Evolutionary conservation across 2,329 filamentous ascomycete genomes (phyloP).

Genomic region (Aspergillus luchuensis): DNA sequence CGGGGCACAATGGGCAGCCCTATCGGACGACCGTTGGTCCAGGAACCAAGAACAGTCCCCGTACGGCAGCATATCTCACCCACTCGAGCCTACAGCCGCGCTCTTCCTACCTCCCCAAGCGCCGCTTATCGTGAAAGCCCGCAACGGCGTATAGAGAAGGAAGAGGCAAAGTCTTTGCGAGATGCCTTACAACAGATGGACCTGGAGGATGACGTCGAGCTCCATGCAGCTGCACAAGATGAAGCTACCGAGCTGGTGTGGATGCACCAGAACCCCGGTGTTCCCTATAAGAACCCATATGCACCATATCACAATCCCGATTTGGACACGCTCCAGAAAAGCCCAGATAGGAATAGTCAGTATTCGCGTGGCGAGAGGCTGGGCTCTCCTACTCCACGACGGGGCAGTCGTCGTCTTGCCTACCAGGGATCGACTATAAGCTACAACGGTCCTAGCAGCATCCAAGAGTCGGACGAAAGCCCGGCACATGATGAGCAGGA

Average conservation of each 20-base stretch:
- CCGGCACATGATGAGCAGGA: conserved; percentile 4
- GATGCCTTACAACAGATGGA: conserved; percentile 62
- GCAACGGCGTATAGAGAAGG: conserved; percentile 58
- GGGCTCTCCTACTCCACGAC: conserved; percentile 15
- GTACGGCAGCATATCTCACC: conserved; percentile 42
- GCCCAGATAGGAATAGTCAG: conserved; percentile 46
- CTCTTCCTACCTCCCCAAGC: conserved; percentile 38
- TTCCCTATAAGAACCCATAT: conserved; percentile 52
- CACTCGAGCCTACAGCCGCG: conserved; percentile 34
- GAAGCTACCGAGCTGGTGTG: conserved; percentile 67
- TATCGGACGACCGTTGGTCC: conserved; percentile 42
- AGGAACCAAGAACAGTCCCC: conserved; percentile 37
- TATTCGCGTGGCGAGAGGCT: conserved; percentile 47
- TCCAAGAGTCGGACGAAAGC: background rate
- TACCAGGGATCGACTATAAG: conserved; percentile 23
- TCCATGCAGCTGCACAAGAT: conserved; percentile 61
- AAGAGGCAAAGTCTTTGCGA: conserved; percentile 59
- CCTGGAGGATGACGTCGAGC: conserved; percentile 54
- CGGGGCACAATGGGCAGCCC: conserved; percentile 31
- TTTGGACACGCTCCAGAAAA: conserved; percentile 41
- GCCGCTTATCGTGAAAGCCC: conserved; percentile 57
- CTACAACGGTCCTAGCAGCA: background rate
- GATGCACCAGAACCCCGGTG: conserved; percentile 60
- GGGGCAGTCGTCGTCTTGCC: conserved; percentile 22
- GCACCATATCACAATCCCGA: conserved; percentile 51